A percentile compares a stretch with the other conserved stretches of the same genome.
phyloP scores from a whole-genome alignment of 768 basidiomycete species.

The Lactarius sp. region DNA sequence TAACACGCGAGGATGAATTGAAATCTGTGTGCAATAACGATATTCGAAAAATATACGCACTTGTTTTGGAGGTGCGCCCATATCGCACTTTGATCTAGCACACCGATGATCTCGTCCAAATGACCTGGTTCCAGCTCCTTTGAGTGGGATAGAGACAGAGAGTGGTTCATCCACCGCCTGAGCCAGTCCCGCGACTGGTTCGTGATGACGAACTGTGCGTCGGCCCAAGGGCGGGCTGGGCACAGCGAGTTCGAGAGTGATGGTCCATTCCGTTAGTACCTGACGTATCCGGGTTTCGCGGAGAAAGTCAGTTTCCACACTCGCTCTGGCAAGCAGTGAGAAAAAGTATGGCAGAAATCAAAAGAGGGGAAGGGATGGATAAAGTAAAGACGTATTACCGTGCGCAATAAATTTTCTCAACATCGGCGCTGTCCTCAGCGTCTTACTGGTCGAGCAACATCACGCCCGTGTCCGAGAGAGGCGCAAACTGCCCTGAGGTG shows the following conservation, averaged over 20 bases:
- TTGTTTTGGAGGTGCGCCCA: constrained; percentile 46
- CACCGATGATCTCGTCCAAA: too few relatives aligned
- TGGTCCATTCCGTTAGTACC: constrained; percentile 28
- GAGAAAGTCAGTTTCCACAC: constrained; percentile 32
- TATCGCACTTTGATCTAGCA: constrained; percentile 38
- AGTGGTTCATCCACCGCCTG: constrained; percentile 30
- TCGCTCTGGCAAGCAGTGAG: too few relatives aligned
- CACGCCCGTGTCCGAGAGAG: constrained; percentile 41
- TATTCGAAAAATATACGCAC: constrained; percentile 32
- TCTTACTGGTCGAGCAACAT: too few relatives aligned
- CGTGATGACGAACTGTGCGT: constrained; percentile 45
- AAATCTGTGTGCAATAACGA: too few relatives aligned
- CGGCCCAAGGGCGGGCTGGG: constrained; percentile 54
- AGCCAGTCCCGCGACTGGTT: constrained; percentile 28
- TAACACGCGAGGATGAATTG: constrained; percentile 16
- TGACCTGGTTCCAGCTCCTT: too few relatives aligned
- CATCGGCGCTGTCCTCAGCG: too few relatives aligned
- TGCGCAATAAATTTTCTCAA: too few relatives aligned
- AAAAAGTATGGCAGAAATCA: too few relatives aligned
- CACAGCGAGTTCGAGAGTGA: constrained; percentile 41
- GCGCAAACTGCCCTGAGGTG: constrained; percentile 45
- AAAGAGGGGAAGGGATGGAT: too few relatives aligned
- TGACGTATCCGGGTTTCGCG: constrained; percentile 16
- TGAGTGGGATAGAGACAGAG: constrained; percentile 8
- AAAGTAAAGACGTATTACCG: too few relatives aligned